phyloP scores from a whole-genome alignment of 208 protist species.

The Herpetomonas samuelpessoai region DNA sequence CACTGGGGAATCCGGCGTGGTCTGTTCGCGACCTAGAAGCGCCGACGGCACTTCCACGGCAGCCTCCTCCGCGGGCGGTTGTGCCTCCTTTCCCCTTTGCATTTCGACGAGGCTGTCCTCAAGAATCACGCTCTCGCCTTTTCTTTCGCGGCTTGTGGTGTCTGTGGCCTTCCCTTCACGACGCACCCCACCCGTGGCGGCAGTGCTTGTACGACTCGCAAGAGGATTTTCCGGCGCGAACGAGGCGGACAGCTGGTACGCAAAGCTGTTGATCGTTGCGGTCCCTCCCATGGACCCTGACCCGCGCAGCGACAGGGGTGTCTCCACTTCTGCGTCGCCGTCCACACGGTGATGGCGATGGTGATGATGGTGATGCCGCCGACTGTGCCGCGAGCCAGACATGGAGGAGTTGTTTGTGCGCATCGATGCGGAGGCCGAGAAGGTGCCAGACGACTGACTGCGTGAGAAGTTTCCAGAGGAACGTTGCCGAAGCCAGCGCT shows the following conservation, averaged over 20 bases:
- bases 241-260: not conserved
- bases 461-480: not conserved
- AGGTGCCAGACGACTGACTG: too few relatives aligned
- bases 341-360: too few relatives aligned
- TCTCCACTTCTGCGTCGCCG: not conserved
- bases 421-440: not conserved
- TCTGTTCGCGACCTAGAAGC: too few relatives aligned
- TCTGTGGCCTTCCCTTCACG: not conserved
- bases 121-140: too few relatives aligned
- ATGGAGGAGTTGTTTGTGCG: too few relatives aligned
- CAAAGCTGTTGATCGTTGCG: not conserved
- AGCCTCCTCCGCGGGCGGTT: not conserved
- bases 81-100: not conserved
- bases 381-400: not conserved
- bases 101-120: too few relatives aligned
- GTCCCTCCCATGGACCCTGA: too few relatives aligned
- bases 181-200: too few relatives aligned
- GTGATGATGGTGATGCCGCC: not conserved
- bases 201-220: too few relatives aligned
- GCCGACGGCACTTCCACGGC: too few relatives aligned
- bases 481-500: not conserved
- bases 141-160: not conserved
- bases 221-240: not conserved
- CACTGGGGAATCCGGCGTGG: too few relatives aligned
- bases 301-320: not conserved